phyloP scores from a whole-genome alignment of 257 asterid genomes.

The Solanum medicagineum region DNA sequence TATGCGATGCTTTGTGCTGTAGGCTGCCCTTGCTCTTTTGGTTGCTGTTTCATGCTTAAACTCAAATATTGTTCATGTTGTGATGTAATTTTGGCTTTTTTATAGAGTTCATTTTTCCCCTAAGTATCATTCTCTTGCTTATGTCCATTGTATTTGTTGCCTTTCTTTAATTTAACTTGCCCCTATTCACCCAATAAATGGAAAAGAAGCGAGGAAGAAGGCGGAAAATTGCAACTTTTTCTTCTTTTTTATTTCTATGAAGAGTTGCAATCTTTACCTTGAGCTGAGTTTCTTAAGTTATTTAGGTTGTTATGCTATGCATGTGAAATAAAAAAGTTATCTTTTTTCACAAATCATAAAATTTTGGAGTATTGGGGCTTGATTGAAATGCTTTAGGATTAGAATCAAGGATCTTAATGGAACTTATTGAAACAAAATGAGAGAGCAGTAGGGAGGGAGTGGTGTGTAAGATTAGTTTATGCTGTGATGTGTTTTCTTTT shows the following conservation, averaged over 20 bases:
- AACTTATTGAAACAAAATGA: not conserved
- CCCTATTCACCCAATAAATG: not conserved
- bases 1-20: not conserved
- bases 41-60: not conserved
- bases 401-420: not conserved
- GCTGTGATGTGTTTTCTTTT: not conserved
- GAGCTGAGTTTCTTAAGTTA: not conserved
- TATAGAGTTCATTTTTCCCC: not conserved
- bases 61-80: not conserved
- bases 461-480: not conserved
- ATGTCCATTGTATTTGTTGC: not conserved
- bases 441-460: not conserved
- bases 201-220: not conserved
- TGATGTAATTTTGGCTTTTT: not conserved
- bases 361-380: not conserved
- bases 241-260: not conserved
- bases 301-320: not conserved
- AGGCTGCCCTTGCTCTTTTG: not conserved
- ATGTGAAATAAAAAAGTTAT: not conserved
- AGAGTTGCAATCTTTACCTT: not conserved
- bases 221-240: not conserved
- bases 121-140: not conserved
- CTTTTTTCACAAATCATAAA: not conserved
- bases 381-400: not conserved
- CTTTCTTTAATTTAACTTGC: not conserved